Conservation (phyloP, 768 basidiomycete species). For the Rhodotorula toruloides region DNA sequence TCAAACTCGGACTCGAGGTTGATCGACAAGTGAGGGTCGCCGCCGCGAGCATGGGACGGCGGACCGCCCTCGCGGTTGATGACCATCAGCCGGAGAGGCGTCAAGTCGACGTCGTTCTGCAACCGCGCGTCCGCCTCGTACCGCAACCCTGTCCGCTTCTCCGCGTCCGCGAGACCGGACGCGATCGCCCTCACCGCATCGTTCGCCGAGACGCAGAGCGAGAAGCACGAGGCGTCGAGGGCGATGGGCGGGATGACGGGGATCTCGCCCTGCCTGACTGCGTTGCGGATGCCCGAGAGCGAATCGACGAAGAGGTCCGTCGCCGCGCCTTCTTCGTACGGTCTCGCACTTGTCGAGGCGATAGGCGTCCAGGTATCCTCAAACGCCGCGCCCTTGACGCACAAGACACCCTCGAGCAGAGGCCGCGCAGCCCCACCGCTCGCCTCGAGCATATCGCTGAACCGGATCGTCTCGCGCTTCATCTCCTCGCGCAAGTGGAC, state of each 20-base stretch:
- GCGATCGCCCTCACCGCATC: conserved; percentile 82
- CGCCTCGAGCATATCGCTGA: conserved; percentile 72
- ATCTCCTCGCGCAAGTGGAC: conserved; percentile 37
- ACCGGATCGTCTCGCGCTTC: conserved; percentile 75
- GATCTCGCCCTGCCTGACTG: conserved; percentile 87
- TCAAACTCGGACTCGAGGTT: conserved; percentile 82
- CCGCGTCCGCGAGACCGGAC: conserved; percentile 67
- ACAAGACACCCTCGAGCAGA: conserved; percentile 73
- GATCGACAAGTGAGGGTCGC: conserved; percentile 90
- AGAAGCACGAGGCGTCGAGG: conserved; percentile 81
- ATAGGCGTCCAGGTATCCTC: conserved; percentile 31
- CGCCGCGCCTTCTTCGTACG: conserved; percentile 44
- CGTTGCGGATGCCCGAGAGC: conserved; percentile 75
- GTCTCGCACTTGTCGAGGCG: conserved; percentile 52
- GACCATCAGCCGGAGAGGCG: conserved; percentile 91
- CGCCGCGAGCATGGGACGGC: conserved; percentile 91
- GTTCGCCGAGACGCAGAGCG: conserved; percentile 77
- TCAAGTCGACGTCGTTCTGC: conserved; percentile 60
- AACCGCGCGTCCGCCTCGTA: conserved; percentile 44
- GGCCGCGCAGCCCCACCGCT: conserved; percentile 85
- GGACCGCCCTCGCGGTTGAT: conserved; percentile 95
- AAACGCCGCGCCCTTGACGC: conserved; percentile 48
- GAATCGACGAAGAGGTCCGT: conserved; percentile 67
- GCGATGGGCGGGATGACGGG: conserved; percentile 92
- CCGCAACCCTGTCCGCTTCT: conserved; percentile 27